Conservation (phyloP, 169 alveolate species). For the Besnoitia besnoiti region DNA sequence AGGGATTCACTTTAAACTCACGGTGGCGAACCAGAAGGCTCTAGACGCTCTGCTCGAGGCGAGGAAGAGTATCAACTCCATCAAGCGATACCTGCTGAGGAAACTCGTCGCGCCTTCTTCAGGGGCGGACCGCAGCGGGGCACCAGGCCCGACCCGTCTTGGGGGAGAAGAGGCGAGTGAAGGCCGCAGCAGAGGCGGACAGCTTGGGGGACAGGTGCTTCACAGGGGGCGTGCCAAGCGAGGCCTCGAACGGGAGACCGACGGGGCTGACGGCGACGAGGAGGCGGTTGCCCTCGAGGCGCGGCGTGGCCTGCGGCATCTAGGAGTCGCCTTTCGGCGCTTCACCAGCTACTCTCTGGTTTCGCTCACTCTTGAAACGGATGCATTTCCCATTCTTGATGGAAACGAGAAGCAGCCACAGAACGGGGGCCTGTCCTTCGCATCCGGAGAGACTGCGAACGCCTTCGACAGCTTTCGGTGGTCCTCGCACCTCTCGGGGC, state of each 20-base stretch:
- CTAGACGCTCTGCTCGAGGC: slow-evolving; percentile 21
- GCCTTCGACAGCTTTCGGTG: background rate
- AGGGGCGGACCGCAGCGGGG: too few relatives aligned
- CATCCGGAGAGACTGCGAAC: background rate
- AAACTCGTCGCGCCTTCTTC: background rate
- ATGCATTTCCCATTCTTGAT: slow-evolving; percentile 23
- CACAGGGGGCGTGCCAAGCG: background rate
- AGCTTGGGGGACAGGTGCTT: background rate
- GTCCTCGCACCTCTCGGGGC: background rate
- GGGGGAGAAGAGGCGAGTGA: background rate
- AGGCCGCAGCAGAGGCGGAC: background rate
- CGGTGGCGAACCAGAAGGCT: slow-evolving; percentile 10
- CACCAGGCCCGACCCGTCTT: background rate
- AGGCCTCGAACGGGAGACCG: background rate
- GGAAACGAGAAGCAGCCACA: background rate
- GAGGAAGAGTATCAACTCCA: background rate
- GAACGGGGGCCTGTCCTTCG: background rate
- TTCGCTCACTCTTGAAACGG: slow-evolving; percentile 6
- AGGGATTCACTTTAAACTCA: slow-evolving; percentile 23
- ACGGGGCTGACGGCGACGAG: background rate
- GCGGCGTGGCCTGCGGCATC: background rate
- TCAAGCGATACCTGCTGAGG: background rate
- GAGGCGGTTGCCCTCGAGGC: slow-evolving; percentile 1
- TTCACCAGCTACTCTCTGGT: background rate
- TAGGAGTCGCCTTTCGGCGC: background rate